A percentile compares a stretch with the other conserved stretches of the same genome.
Conservation (phyloP, 1,284 basidiomycete species). For the Schizophyllum amplum region DNA sequence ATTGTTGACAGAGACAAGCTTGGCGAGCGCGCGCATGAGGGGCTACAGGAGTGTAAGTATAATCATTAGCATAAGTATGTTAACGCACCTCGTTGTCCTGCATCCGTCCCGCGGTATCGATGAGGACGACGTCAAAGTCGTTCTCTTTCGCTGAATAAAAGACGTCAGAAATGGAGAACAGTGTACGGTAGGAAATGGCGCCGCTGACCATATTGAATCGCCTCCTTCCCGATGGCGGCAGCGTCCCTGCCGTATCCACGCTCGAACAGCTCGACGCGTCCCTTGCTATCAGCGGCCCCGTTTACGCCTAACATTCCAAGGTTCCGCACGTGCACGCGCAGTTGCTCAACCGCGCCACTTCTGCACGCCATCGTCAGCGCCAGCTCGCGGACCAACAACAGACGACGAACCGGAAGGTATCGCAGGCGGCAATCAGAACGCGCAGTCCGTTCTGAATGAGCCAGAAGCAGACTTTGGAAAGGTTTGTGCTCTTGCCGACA, state of each 20-base stretch:
- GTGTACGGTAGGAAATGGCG: conserved; percentile 3
- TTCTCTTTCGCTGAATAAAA: conserved; percentile 65
- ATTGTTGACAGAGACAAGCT: conserved; percentile 87
- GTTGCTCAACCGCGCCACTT: conserved; percentile 96
- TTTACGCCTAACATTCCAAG: conserved; percentile 80
- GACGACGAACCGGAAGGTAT: too few species aligned
- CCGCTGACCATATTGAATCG: conserved; percentile 74
- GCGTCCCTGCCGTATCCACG: conserved; percentile 98
- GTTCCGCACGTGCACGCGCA: conserved; percentile 95
- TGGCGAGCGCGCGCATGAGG: conserved; percentile 95
- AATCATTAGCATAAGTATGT: too few species aligned
- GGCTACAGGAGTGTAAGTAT: too few species aligned
- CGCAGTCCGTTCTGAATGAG: conserved; percentile 90
- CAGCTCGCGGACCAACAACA: too few species aligned
- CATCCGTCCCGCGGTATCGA: conserved; percentile 98
- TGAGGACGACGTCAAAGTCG: conserved; percentile 88
- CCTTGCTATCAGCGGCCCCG: conserved; percentile 59
- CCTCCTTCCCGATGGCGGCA: conserved; percentile 94
- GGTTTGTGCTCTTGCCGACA: conserved; percentile 97
- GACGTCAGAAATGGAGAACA: background rate
- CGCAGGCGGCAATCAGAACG: conserved; percentile 96
- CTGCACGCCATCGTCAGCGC: too few species aligned
- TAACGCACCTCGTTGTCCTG: conserved; percentile 99
- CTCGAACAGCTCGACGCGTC: conserved; percentile 89
- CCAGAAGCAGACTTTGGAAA: conserved; percentile 99